Percentiles rank a stretch among this genome's conserved stretches.
phyloP scores from a whole-genome alignment of 768 basidiomycete genomes.

The Phlebiopsis gigantea region DNA sequence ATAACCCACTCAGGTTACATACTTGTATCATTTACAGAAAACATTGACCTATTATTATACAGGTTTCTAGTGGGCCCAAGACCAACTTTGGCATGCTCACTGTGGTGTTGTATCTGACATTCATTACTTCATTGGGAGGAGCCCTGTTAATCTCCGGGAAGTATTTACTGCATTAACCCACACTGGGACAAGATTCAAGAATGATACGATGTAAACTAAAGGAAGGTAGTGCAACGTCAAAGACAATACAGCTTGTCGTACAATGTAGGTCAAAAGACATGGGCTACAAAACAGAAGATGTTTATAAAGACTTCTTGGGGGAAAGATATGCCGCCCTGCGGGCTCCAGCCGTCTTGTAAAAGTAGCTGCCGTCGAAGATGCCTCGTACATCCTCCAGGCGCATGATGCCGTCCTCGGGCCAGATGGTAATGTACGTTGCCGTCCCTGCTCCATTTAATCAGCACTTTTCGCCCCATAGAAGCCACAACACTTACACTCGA shows the following conservation, averaged over 20 bases:
- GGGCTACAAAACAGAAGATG: not conserved
- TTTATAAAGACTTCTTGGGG: not conserved
- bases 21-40: too few species aligned
- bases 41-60: too few species aligned
- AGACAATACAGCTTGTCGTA: too few species aligned
- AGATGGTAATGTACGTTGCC: slow-evolving; percentile 34
- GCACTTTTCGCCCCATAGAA: not conserved
- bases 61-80: too few species aligned
- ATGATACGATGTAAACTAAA: not conserved
- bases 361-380: slow-evolving; percentile 36
- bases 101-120: too few species aligned
- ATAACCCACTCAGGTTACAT: too few species aligned
- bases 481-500: slow-evolving; percentile 27
- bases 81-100: too few species aligned
- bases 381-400: slow-evolving; percentile 37
- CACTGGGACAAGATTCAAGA: too few species aligned
- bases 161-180: too few species aligned
- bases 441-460: slow-evolving; percentile 18
- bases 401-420: slow-evolving; percentile 34
- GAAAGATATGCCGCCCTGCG: slow-evolving; percentile 2
- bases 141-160: too few species aligned
- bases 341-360: slow-evolving; percentile 27
- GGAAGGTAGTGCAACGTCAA: not conserved
- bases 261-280: too few species aligned
- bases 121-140: too few species aligned